These are phyloP conservation scores for Aspergillus sp. DNA, from an alignment of 2,329 filamentous ascomycete species.

Conservation along the genomic window DNA sequence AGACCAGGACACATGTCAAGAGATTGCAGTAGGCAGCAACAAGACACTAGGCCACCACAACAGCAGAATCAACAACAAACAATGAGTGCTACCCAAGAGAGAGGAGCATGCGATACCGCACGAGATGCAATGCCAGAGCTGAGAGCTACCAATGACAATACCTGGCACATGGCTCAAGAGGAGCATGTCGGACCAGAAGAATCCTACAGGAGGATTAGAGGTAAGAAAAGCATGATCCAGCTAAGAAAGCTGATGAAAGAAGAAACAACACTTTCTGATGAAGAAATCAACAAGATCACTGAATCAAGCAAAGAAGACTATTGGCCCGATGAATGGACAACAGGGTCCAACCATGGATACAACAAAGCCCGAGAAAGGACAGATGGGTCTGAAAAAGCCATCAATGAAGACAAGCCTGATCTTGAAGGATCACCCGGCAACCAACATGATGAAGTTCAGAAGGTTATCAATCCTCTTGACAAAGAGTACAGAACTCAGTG, in stretches of 20 bases:
- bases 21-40: not conserved
- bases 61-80: slow-evolving; percentile 1
- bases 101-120: not conserved
- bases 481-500: not conserved
- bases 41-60: not conserved
- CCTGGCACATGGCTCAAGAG: not conserved
- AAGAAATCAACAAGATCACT: not conserved
- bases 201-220: not conserved
- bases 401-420: not conserved
- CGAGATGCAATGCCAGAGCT: not conserved
- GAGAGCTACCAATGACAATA: not conserved
- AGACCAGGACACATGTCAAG: slow-evolving; percentile 1
- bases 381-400: not conserved
- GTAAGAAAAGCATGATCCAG: not conserved
- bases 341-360: not conserved
- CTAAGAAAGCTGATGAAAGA: not conserved
- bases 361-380: not conserved
- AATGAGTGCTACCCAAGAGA: slow-evolving; percentile 2
- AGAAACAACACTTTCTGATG: not conserved
- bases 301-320: not conserved
- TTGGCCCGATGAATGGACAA: not conserved
- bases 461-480: not conserved
- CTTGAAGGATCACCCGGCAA: not conserved
- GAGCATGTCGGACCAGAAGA: not conserved
- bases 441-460: not conserved